Base-by-base conservation (phyloP, 2,329 filamentous ascomycete species). In the Talaromyces sp. region DNA sequence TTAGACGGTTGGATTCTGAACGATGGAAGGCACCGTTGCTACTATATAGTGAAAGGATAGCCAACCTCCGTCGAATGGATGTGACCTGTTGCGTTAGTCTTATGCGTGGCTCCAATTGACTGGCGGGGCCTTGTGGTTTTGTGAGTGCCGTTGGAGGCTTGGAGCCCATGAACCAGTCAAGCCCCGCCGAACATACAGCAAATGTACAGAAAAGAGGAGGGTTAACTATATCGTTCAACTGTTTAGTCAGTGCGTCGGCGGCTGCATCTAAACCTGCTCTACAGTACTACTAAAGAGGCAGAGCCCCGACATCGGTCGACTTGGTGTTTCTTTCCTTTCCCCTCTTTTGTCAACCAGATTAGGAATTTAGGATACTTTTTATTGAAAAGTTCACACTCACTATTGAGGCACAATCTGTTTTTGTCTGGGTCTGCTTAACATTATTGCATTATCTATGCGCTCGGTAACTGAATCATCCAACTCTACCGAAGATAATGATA, bases 91-190 rank as follows among this genome's bases (percentile, higher is more conserved):
- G 62, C 59, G 59, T 59, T 67, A 67, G 66, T 64, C 59, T 64
- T 56, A 65, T 65, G 59, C 66, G 66, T 67, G 66, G 66, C 66
- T 67, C 63, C 63, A 67, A 67, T 65, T 67, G 63, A 67, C 53
- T 45, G 62, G 56, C 31, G 47, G 38, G 38, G 49, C 45, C 49
- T 27, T 29, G 34, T 43, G 47, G 47, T 43, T 60, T 8, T 36
- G n/a, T 56, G 29, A 31, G 29, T 64, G 53, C 49, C 51, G 19
- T 47, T n/a, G n/a, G n/a, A n/a, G n/a, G n/a, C 58, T 36, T 58
- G 19, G 27, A 29, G 15, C n/a, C 43, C 27, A 61, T n/a, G 47
- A 45, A 61, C 53, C 53, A 56, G 31, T 31, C 29, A 56, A 56
- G 53, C 53, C 53, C 31, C 53, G 53, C 53, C 29, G 29, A 56